Conservation (phyloP, 768 basidiomycete genomes). For the Boletus tylopilopsis region DNA sequence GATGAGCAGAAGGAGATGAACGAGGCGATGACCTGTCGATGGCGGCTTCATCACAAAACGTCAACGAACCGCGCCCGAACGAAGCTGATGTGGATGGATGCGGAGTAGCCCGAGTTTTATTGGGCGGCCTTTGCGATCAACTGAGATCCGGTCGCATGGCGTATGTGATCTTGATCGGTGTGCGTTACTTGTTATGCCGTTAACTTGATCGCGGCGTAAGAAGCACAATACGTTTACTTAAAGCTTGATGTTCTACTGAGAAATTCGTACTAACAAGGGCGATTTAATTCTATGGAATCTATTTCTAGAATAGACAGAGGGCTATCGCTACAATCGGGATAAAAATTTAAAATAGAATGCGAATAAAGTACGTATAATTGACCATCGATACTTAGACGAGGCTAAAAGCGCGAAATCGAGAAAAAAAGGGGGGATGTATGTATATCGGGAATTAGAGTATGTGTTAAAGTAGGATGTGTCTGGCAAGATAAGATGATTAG, state of each 20-base stretch:
- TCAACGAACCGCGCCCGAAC: too few relatives aligned
- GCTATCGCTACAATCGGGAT: conserved; percentile 21
- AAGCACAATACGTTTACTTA: not conserved
- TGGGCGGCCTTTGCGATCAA: not conserved
- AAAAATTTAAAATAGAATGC: not conserved
- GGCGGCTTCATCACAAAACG: too few relatives aligned
- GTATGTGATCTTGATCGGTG: not conserved
- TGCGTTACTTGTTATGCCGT: not conserved
- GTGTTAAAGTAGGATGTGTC: not conserved
- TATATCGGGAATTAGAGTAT: too few relatives aligned
- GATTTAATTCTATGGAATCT: not conserved
- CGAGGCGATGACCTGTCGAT: too few relatives aligned
- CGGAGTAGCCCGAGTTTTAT: not conserved
- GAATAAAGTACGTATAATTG: not conserved
- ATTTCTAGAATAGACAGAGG: conserved; percentile 6
- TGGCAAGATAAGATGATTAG: not conserved
- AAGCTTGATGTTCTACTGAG: not conserved
- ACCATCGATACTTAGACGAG: not conserved
- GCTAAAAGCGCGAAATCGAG: not conserved
- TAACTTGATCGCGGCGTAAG: not conserved
- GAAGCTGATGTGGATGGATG: too few relatives aligned
- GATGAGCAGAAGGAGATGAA: conserved; percentile 61
- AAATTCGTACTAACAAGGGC: not conserved
- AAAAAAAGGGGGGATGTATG: not conserved
- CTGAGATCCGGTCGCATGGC: not conserved